Evolutionary conservation across 352 stramenopile species (phyloP), one percentile per base, ranked within the genome.

Genomic region (Phytophthora pistaciae): DNA sequence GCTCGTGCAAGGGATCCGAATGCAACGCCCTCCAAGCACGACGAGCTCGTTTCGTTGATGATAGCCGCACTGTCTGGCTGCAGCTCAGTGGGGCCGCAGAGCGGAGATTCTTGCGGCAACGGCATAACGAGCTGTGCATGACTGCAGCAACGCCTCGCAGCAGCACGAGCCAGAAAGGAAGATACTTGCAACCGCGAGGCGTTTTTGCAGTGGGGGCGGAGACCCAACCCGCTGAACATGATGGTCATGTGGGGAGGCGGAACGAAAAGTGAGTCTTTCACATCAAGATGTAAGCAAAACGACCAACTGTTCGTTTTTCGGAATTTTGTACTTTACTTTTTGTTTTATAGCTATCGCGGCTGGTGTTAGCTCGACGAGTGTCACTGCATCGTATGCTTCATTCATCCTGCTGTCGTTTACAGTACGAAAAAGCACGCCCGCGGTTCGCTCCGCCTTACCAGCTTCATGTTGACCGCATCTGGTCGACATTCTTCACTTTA

Each of bases 211-310:
- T 44, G 36, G 36, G 36, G n/a, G 46, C 56, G 58, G 36, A 20
- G 5, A 42, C 60, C 50, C n/a, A 62, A 42, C 48, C 65, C 38
- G 65, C 38, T 56, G 38, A 61, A 8, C 53, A 61, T 58, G 59
- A 46, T 31, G 38, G 23, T 49, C 36, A 42, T 42, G 36, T 11
- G 36, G 36, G 10, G 36, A 44, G 36, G 14, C 36, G 36, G 36
- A 44, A 44, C 36, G 36, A 33, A 33, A 33, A 10, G 29, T 4
- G 14, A 18, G 36, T 44, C 13, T 44, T 29, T 44, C 36, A n/a
- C 3, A 14, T 44, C 36, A 44, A 44, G 36, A 44, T 33, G 29
- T 10, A 33, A 33, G 7, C 36, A 44, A 44, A 44, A 44, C 36
- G 4, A 44, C 36, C 36, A 44, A 44, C 36, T 44, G 36, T 18